Conservation (phyloP, 371 early-diverging fungal genomes). For the Mortierella sp. region DNA sequence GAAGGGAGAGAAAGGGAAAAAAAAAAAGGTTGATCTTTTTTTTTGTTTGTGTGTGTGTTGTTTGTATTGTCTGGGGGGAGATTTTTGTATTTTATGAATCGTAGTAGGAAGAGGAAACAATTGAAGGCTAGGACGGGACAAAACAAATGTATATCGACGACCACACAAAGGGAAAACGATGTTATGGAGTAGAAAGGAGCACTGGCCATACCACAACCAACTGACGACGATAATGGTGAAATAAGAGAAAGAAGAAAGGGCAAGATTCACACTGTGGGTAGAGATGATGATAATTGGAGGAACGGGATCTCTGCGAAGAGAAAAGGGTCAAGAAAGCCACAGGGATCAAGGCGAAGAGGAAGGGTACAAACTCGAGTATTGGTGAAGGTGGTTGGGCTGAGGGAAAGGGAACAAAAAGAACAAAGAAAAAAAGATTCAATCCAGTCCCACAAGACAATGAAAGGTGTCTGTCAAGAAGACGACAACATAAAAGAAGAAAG, state of each 20-base stretch:
- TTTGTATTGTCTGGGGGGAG: background rate
- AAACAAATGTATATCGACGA: background rate
- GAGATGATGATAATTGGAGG: no score
- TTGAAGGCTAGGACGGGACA: background rate
- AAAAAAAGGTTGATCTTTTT: background rate
- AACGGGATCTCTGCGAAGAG: no score
- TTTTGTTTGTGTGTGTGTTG: background rate
- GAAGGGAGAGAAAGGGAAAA: background rate
- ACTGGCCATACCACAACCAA: no score
- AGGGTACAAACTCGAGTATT: no score
- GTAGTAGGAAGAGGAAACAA: background rate
- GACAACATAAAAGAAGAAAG: background rate
- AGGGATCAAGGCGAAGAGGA: no score
- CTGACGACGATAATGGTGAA: no score
- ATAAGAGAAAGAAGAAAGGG: no score
- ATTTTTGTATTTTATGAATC: background rate
- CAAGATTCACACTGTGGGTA: no score
- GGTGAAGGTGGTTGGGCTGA: no score
- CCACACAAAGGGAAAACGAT: background rate
- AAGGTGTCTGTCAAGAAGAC: background rate
- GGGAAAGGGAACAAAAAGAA: background rate
- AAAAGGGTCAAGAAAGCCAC: no score
- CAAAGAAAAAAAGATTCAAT: background rate
- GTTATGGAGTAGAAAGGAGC: no score
- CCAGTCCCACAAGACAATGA: no score